Evolutionary conservation across 2,329 filamentous ascomycete genomes (phyloP).

Genomic region (Fusarium sp.): DNA sequence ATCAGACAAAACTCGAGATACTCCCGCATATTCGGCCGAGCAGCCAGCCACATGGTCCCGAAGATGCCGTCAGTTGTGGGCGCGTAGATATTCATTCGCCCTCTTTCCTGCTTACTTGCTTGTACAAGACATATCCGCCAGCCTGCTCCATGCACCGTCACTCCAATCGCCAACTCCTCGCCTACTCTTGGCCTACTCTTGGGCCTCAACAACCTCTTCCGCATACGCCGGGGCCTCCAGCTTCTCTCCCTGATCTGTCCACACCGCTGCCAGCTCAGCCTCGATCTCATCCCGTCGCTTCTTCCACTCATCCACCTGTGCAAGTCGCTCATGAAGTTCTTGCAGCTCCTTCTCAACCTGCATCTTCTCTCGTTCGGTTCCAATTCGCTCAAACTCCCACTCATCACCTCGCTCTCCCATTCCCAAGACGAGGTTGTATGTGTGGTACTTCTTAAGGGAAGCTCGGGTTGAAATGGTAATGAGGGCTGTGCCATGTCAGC

Average conservation of each 20-base stretch:
- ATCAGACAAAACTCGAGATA: not conserved
- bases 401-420: conserved; percentile 83
- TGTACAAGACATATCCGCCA: conserved; percentile 13
- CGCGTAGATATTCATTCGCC: conserved; percentile 18
- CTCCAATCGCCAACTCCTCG: conserved; percentile 8
- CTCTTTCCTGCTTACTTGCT: conserved; percentile 7
- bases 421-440: conserved; percentile 87
- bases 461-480: conserved; percentile 97
- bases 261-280: conserved; percentile 76
- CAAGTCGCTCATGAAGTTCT: conserved; percentile 83
- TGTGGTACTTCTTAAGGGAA: conserved; percentile 95
- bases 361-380: conserved; percentile 92
- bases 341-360: conserved; percentile 91
- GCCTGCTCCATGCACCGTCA: conserved; percentile 15
- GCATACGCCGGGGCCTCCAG: conserved; percentile 62
- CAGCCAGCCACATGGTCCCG: not conserved
- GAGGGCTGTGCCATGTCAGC: conserved; percentile 67
- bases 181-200: conserved; percentile 15
- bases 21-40: not conserved
- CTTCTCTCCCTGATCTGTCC: conserved; percentile 65
- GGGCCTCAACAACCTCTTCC: conserved; percentile 26
- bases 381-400: conserved; percentile 95
- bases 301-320: conserved; percentile 88
- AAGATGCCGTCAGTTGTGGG: not conserved
- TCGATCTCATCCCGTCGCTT: conserved; percentile 83